Conservation (phyloP, 352 stramenopile species). For the Phytophthora litchii region DNA sequence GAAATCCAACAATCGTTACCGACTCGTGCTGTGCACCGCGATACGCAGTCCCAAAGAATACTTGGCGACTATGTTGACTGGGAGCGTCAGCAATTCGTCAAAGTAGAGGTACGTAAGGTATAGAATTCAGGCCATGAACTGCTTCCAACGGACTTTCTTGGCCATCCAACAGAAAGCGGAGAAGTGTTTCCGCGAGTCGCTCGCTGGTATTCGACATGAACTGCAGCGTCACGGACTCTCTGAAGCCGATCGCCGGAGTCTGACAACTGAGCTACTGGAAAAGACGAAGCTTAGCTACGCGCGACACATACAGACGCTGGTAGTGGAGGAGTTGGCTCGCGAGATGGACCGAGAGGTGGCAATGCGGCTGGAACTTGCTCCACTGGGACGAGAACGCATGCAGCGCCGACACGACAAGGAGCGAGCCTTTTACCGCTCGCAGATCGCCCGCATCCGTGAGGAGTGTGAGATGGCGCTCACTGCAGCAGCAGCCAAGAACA, state of each 20-base stretch:
- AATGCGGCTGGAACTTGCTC: slow-evolving; percentile 51
- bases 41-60: slow-evolving; percentile 61
- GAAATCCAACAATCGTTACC: not conserved
- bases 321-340: slow-evolving; percentile 66
- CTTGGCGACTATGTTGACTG: slow-evolving; percentile 61
- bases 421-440: slow-evolving; percentile 53
- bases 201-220: slow-evolving; percentile 56
- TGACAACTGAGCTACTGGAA: slow-evolving; percentile 67
- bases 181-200: slow-evolving; percentile 48
- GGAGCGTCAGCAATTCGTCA: slow-evolving; percentile 48
- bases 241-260: slow-evolving; percentile 26
- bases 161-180: slow-evolving; percentile 50
- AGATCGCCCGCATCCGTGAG: slow-evolving; percentile 63
- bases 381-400: slow-evolving; percentile 50
- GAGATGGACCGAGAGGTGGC: slow-evolving; percentile 67
- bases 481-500: slow-evolving; percentile 67
- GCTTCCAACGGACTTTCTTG: not conserved
- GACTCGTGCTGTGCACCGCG: slow-evolving; percentile 34
- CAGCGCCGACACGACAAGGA: slow-evolving; percentile 59
- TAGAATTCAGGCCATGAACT: not conserved
- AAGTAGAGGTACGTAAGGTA: slow-evolving; percentile 48
- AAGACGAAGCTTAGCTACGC: slow-evolving; percentile 67
- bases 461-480: slow-evolving; percentile 77
- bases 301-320: slow-evolving; percentile 54
- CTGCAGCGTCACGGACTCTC: slow-evolving; percentile 53